Conservation (phyloP, 306 rosid genomes). For the Acacia acuminata region DNA sequence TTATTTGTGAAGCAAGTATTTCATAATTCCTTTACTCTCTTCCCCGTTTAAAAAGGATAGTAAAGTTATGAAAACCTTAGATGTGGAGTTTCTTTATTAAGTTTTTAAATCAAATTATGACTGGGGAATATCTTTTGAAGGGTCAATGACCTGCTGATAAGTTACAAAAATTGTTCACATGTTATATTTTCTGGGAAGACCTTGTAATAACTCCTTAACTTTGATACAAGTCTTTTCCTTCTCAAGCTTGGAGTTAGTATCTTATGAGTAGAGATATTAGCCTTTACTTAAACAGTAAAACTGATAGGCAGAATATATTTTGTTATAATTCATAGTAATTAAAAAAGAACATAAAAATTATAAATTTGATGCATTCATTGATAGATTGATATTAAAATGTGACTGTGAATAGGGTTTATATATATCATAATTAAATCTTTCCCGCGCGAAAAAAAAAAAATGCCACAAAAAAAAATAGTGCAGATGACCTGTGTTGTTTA, state of each 20-base stretch:
- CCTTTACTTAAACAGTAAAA: background rate
- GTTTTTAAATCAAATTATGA: background rate
- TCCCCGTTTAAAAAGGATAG: background rate
- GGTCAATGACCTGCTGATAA: background rate
- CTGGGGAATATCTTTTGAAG: background rate
- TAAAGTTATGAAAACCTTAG: background rate
- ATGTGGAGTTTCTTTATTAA: background rate
- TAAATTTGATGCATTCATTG: background rate
- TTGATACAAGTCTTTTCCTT: background rate
- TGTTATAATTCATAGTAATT: background rate
- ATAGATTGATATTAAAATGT: background rate
- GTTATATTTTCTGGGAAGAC: background rate
- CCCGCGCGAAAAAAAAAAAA: too few relatives aligned
- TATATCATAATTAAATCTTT: background rate
- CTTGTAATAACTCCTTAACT: background rate
- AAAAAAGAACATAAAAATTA: background rate
- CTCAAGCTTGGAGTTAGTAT: background rate
- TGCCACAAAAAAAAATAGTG: background rate
- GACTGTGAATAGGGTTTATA: background rate
- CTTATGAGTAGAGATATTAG: background rate
- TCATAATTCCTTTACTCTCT: background rate
- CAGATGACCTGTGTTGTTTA: background rate
- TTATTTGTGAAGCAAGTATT: background rate
- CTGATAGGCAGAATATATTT: background rate
- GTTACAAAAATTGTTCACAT: background rate